Percentiles rank a stretch among this genome's conserved stretches.
phyloP scores from a whole-genome alignment of 306 rosid genomes.

The Corylus avellana region DNA sequence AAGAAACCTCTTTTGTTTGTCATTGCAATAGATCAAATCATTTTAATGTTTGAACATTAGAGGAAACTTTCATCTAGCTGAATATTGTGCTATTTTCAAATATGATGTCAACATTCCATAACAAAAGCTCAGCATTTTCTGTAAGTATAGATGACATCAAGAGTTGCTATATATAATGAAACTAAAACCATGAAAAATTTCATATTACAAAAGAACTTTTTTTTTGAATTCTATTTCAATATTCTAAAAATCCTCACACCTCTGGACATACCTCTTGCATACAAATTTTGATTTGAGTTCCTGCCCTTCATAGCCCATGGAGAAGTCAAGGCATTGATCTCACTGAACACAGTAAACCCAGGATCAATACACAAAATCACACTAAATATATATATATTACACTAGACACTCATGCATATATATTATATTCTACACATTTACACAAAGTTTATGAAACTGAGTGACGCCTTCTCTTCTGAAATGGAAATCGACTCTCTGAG shows the following conservation, averaged over 20 bases:
- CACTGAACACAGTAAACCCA: slow-evolving; percentile 32
- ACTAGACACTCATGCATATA: slow-evolving; percentile 41
- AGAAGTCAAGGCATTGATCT: slow-evolving; percentile 20
- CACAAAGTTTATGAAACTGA: slow-evolving; percentile 67
- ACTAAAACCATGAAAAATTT: slow-evolving; percentile 19
- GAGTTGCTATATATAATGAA: slow-evolving; percentile 3
- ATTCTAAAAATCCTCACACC: slow-evolving; percentile 17
- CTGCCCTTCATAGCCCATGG: slow-evolving; percentile 18
- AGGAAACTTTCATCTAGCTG: not conserved
- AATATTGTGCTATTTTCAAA: not conserved
- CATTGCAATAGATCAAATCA: too few species aligned
- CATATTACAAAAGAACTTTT: not conserved
- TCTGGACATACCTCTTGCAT: slow-evolving; percentile 7
- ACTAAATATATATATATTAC: slow-evolving; percentile 16
- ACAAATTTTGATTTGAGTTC: slow-evolving; percentile 19
- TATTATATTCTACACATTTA: slow-evolving; percentile 33
- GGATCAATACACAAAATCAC: slow-evolving; percentile 41
- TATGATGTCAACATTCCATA: not conserved
- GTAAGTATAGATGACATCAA: not conserved
- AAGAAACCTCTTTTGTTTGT: too few species aligned
- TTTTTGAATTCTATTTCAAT: not conserved
- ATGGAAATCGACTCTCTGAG: slow-evolving; percentile 74
- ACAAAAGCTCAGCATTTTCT: not conserved
- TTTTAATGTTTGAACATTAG: too few species aligned
- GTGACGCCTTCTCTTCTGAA: slow-evolving; percentile 91